phyloP scores from a whole-genome alignment of 345 rosid species.

The Cochlearia excelsa region DNA sequence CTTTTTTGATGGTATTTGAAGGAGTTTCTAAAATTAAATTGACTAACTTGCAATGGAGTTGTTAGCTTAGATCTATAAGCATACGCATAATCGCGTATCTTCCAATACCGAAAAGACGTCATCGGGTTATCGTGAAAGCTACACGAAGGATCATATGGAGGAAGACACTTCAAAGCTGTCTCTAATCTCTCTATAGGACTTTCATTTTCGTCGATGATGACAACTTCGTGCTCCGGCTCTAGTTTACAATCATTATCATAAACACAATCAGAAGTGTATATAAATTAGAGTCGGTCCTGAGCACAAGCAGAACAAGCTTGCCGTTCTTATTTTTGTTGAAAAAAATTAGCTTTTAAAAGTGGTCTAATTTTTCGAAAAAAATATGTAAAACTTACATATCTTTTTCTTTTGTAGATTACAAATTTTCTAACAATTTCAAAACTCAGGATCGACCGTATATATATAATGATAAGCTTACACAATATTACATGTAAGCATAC shows the following conservation, averaged over 20 bases:
- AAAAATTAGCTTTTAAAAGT: no score
- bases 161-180: constrained; percentile 68
- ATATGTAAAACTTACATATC: no score
- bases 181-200: constrained; percentile 66
- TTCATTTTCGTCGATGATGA: constrained; percentile 51
- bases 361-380: no score
- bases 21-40: background rate
- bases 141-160: constrained; percentile 52
- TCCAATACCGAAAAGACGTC: constrained; percentile 68
- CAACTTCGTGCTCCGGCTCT: constrained; percentile 59
- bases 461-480: background rate
- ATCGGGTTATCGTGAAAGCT: constrained; percentile 36
- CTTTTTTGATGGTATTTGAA: no score
- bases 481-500: background rate
- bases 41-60: constrained; percentile 65
- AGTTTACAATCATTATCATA: constrained; percentile 25
- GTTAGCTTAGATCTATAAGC: constrained; percentile 71
- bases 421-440: background rate
- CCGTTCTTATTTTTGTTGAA: no score
- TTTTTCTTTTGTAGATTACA: background rate
- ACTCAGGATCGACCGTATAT: no score
- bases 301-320: no score
- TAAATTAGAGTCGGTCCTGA: no score
- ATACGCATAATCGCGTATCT: constrained; percentile 81
- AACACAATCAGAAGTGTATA: background rate